Evolutionary conservation across 805 yeast species (phyloP).

Genomic region (Ascoidea tarda): DNA sequence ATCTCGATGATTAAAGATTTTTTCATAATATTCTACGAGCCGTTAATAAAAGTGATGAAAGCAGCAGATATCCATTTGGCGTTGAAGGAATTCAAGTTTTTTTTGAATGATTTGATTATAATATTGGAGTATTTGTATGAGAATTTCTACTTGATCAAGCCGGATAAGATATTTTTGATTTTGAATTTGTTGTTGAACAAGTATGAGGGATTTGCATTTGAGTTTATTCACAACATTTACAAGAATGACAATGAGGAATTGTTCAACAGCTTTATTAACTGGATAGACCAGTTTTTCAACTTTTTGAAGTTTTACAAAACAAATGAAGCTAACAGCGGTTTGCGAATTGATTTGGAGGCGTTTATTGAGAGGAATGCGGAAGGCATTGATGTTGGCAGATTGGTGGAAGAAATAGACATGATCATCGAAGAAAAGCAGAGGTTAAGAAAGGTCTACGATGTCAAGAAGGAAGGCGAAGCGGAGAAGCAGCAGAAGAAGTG

Average conservation of each 20-base stretch:
- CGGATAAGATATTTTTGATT: slow-evolving; percentile 51
- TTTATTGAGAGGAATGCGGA: slow-evolving; percentile 20
- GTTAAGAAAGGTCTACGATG: not conserved
- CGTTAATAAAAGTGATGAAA: slow-evolving; percentile 54
- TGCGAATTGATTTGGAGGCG: slow-evolving; percentile 23
- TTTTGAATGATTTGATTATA: slow-evolving; percentile 51
- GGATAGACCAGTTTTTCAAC: slow-evolving; percentile 58
- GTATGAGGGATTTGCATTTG: slow-evolving; percentile 61
- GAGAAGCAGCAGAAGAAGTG: no score
- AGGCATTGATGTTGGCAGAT: slow-evolving; percentile 16
- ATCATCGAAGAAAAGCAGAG: slow-evolving; percentile 18
- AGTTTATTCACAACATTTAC: slow-evolving; percentile 73
- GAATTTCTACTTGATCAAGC: slow-evolving; percentile 33
- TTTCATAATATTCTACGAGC: slow-evolving; percentile 59
- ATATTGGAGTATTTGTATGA: slow-evolving; percentile 37
- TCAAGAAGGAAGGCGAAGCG: no score
- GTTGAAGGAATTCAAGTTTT: slow-evolving; percentile 45
- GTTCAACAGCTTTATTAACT: slow-evolving; percentile 55
- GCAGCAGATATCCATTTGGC: slow-evolving; percentile 54
- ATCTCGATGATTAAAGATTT: slow-evolving; percentile 63
- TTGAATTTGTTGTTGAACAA: slow-evolving; percentile 52
- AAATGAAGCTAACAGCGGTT: slow-evolving; percentile 14
- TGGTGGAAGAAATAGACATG: slow-evolving; percentile 25
- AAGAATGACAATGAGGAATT: slow-evolving; percentile 54
- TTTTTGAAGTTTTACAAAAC: slow-evolving; percentile 50